Evolutionary conservation across 2,329 filamentous ascomycete species (phyloP).

Genomic region (Neofusicoccum ribis): DNA sequence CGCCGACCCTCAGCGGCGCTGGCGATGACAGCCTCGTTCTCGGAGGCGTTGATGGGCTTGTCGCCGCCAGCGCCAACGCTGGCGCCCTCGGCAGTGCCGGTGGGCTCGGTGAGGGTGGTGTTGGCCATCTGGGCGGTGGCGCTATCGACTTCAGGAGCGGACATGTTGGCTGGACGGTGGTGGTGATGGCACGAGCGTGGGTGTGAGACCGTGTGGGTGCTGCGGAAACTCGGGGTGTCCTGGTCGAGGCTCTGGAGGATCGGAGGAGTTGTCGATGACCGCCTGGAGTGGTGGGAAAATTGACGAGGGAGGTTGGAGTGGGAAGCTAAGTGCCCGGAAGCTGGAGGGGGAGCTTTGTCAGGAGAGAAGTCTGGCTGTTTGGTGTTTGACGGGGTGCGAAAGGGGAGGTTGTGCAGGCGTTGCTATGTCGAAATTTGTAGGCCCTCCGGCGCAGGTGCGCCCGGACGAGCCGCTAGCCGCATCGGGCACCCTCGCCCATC

Average conservation of each 20-base stretch:
- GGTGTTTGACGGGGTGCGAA: constrained; percentile 21
- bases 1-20: constrained; percentile 98
- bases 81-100: constrained; percentile 58
- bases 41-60: constrained; percentile 70
- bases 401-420: constrained; percentile 19
- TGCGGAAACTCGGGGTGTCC: constrained; percentile 47
- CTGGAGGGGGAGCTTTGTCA: constrained; percentile 20
- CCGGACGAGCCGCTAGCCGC: constrained; percentile 14
- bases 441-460: constrained; percentile 18
- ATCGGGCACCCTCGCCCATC: background rate
- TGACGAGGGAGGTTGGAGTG: constrained; percentile 53
- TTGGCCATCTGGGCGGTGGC: constrained; percentile 70
- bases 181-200: constrained; percentile 55
- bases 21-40: constrained; percentile 89
- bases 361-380: constrained; percentile 19
- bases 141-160: constrained; percentile 71
- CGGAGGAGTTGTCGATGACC: constrained; percentile 44
- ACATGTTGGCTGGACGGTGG: constrained; percentile 71
- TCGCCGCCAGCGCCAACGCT: constrained; percentile 47
- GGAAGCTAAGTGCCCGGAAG: constrained; percentile 51
- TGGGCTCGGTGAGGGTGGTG: constrained; percentile 61
- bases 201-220: constrained; percentile 24
- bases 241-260: constrained; percentile 36
- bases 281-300: constrained; percentile 50
- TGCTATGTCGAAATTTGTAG: constrained; percentile 20